phyloP scores from a whole-genome alignment of 176 grass and related monocot species.

The Pharus latifolius region DNA sequence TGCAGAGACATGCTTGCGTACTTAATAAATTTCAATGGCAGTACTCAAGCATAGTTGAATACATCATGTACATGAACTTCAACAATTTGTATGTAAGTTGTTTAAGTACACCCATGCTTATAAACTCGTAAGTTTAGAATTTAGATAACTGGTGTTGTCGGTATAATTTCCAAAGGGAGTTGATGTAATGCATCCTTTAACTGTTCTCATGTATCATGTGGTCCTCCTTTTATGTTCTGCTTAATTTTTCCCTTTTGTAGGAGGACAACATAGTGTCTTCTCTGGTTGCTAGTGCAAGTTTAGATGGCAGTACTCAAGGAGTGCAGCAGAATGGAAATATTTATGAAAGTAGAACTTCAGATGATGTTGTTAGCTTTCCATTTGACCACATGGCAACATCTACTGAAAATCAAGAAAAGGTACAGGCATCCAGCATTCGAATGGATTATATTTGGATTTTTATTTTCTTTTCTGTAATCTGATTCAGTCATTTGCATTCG shows the following conservation, averaged over 20 bases:
- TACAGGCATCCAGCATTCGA: neutral
- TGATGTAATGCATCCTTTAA: neutral
- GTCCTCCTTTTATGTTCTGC: neutral
- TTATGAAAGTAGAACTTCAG: neutral
- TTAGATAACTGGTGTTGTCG: neutral
- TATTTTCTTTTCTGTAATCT: neutral
- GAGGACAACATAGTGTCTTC: neutral
- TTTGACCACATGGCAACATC: slow-evolving; percentile 7
- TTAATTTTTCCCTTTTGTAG: slow-evolving; percentile 20
- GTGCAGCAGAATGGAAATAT: neutral
- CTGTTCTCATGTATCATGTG: neutral
- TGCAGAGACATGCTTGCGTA: neutral
- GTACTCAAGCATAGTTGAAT: neutral
- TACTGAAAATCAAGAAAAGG: slow-evolving; percentile 5
- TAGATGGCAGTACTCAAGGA: slow-evolving; percentile 1
- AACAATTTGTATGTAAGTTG: neutral
- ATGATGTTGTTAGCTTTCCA: neutral
- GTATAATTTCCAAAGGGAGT: neutral
- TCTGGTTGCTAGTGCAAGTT: slow-evolving; percentile 2
- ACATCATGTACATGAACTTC: neutral
- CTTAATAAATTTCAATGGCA: neutral
- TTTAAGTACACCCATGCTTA: neutral
- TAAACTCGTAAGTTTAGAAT: neutral
- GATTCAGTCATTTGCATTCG: neutral
- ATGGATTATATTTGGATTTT: neutral